Evolutionary conservation across 2,329 filamentous ascomycete genomes (phyloP), one percentile per base, ranked within the genome.

Genomic region (Aspergillus sp.): DNA sequence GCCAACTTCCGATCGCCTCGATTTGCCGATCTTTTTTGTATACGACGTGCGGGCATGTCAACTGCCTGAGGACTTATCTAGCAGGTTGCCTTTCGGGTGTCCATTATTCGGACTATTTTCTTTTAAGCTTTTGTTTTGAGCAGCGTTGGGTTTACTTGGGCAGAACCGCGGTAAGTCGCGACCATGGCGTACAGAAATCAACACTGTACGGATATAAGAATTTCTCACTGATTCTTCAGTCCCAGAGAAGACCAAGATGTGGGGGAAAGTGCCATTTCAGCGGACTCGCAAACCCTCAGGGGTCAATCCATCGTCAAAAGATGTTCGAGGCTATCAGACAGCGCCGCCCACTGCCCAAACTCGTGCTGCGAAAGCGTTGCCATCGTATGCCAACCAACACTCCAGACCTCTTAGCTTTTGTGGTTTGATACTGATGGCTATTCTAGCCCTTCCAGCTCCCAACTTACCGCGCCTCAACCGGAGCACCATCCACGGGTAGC

Each of bases 251-350:
- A 17, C 24, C 67, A 74, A 59, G n/a, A 83, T 85, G 83, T 85
- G 82, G 82, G 82, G 82, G 69, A 80, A 80, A 66, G 70, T 66
- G 42, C 61, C 66, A 6, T 82, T 66, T 73, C 80, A 69, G 74
- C 77, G 67, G 64, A 75, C 76, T 62, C 79, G 71, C 68, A 76
- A 78, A 57, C 76, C 75, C 47, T 67, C 70, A 17, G 79, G 79
- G 62, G 75, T 77, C 55, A 76, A 75, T 65, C 77, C 80, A 34
- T 78, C 63, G 73, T 78, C 66, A 79, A 76, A 22, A 61, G 77
- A 81, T 63, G 75, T 79, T 61, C 72, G 76, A 61, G 72, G 73
- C 61, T 75, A 81, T 51, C 70, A 73, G 49, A 71, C 73, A 51
- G 67, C 70, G 45, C 70, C 75, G 34, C 62, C 69, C 54, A 70